These are phyloP conservation scores for Puccinia sorghi DNA, from an alignment of 1,284 basidiomycete genomes.

Conservation along the genomic window DNA sequence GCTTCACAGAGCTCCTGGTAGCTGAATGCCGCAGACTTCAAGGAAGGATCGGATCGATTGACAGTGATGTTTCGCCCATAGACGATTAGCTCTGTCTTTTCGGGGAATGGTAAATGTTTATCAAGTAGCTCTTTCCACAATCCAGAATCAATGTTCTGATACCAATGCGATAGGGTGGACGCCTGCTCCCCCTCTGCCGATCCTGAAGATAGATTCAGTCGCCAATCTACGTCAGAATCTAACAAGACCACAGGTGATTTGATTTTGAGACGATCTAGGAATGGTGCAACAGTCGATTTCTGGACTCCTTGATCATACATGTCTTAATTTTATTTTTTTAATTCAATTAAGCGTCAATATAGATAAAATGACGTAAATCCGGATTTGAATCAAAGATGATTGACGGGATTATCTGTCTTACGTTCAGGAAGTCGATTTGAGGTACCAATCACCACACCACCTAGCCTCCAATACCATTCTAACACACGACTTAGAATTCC, in stretches of 20 bases:
- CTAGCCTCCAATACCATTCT: conserved; percentile 73
- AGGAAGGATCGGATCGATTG: conserved; percentile 3
- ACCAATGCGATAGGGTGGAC: conserved; percentile 1
- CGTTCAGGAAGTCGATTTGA: conserved; percentile 53
- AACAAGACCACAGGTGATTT: conserved; percentile 37
- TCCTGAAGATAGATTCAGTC: conserved; percentile 7
- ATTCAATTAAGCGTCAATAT: not conserved
- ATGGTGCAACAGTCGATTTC: conserved; percentile 39
- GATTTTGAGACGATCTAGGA: conserved; percentile 33
- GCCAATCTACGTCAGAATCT: conserved; percentile 28
- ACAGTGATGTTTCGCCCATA: conserved; percentile 32
- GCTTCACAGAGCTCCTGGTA: conserved; percentile 43
- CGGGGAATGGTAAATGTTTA: not conserved
- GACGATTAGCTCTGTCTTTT: conserved; percentile 23
- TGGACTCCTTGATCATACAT: conserved; percentile 49
- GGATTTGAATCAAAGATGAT: conserved; percentile 58
- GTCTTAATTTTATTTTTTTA: not conserved
- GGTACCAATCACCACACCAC: conserved; percentile 67
- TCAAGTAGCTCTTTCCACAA: conserved; percentile 16
- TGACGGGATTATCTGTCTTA: conserved; percentile 50
- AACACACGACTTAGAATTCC: conserved; percentile 69
- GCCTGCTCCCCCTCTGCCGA: not conserved
- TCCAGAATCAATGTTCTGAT: conserved; percentile 1
- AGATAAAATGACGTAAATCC: conserved; percentile 47
- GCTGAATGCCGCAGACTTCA: conserved; percentile 17